Base-by-base conservation (phyloP, 768 basidiomycete genomes). In the Lactarius pseudohatsudake region DNA sequence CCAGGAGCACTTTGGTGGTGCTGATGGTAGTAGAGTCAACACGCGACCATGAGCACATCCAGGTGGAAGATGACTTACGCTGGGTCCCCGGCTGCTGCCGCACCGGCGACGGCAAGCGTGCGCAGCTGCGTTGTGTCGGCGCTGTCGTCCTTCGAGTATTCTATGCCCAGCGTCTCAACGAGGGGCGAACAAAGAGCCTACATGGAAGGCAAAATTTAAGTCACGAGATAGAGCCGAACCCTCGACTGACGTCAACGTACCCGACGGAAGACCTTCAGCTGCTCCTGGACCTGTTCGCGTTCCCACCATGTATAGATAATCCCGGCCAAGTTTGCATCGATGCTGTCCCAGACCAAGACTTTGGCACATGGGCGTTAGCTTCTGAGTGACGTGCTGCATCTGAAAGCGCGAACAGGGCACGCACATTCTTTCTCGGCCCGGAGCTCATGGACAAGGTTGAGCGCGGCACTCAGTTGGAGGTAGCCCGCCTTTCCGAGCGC, bases 291-390 rank as follows among this genome's bases (percentile, higher is more conserved):
- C 34, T 78, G 81, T 40, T 76, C 79, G 72, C 93, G 79, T 76
- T 96, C 94, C 90, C 92, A 97, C 91, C 94, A 97, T 2, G 86
- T 84, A 8, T 81, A 82, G 11, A 80, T 74, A 36, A 97, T 76
- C 41, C 78, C 75, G 32, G 73, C 71, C 59, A 98, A 76, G 59
- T 82, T 86, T 13, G 79, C 78, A 4, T 82, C 77, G 57, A 96
- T 86, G 64, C 85, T 85, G 58, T 84, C 80, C 93, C 91, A 95
- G 18, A 96, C 92, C 66, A 93, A 81, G 76, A 87, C 94, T 94
- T 71, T n/a, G 50, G 59, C 36, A 47, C 10, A 34, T 15, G 53
- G 10, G 38, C 22, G 53, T 65, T 34, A 70, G 66, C 41, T 70
- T 20, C 16, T 15, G 26, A 28, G 50, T 26, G 30, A 34, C 30